These are phyloP conservation scores for Russula earlei DNA, from an alignment of 768 basidiomycete species.

Conservation along the genomic window DNA sequence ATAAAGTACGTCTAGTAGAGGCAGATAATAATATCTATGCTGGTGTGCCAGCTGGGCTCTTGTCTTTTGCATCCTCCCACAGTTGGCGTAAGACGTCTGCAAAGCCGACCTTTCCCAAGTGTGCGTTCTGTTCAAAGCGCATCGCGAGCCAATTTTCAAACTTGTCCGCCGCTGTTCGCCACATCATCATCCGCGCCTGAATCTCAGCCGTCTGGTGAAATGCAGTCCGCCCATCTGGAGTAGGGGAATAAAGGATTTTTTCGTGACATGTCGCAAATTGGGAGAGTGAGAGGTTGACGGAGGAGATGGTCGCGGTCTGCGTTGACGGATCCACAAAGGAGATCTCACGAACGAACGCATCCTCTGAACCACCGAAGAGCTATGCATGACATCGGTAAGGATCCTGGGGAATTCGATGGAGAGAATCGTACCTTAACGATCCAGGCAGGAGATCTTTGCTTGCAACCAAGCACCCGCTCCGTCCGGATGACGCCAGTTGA, in stretches of 20 bases:
- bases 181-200: conserved; percentile 70
- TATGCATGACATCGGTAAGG: conserved; percentile 25
- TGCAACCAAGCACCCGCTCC: conserved; percentile 82
- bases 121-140: conserved; percentile 88
- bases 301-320: conserved; percentile 75
- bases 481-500: conserved; percentile 83
- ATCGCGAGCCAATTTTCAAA: conserved; percentile 82
- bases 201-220: conserved; percentile 92
- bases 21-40: conserved; percentile 12
- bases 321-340: conserved; percentile 83
- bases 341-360: conserved; percentile 90
- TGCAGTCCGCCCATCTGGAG: conserved; percentile 49
- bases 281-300: conserved; percentile 89
- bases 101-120: conserved; percentile 80
- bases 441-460: conserved; percentile 88
- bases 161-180: conserved; percentile 73
- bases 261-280: conserved; percentile 92
- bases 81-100: conserved; percentile 76
- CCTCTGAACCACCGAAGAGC: conserved; percentile 89
- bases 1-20: conserved; percentile 20
- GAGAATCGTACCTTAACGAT: conserved; percentile 69
- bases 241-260: conserved; percentile 76
- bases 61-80: conserved; percentile 62
- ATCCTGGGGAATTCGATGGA: background rate
- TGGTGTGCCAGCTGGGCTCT: conserved; percentile 30